A percentile compares a stretch with the other conserved stretches of the same genome.
These are phyloP conservation scores for Chaetothyriales sp. DNA, from an alignment of 2,329 filamentous ascomycete species.

Conservation along the genomic window DNA sequence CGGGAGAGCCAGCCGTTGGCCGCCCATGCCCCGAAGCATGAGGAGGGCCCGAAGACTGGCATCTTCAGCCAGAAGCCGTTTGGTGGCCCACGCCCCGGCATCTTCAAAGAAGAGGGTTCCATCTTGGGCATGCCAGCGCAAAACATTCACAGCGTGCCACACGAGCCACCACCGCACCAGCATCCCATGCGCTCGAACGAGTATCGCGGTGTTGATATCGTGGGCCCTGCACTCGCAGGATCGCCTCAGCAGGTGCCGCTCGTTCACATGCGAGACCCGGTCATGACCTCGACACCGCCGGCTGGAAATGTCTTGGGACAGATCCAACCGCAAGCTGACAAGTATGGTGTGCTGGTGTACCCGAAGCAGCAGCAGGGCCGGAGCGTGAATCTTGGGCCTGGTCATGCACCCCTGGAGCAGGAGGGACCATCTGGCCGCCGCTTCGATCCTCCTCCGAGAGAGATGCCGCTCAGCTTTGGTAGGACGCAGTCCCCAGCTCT, in stretches of 20 bases:
- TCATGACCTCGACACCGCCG: conserved; percentile 4
- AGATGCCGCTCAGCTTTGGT: conserved; percentile 2
- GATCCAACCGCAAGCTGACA: conserved; percentile 4
- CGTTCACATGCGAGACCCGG: conserved; percentile 5
- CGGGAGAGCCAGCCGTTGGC: conserved; percentile 6
- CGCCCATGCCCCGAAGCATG: background rate
- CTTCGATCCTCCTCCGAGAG: conserved; percentile 5
- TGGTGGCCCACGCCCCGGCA: conserved; percentile 30
- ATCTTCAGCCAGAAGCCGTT: conserved; percentile 21
- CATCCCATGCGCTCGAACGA: conserved; percentile 11
- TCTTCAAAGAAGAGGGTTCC: conserved; percentile 29
- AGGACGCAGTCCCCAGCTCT: conserved; percentile 6
- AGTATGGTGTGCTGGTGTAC: conserved; percentile 6
- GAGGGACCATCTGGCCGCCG: conserved; percentile 8
- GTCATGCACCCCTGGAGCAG: conserved; percentile 6
- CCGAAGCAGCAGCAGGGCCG: conserved; percentile 10
- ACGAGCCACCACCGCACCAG: conserved; percentile 20
- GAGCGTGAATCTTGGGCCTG: conserved; percentile 5
- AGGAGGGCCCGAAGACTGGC: conserved; percentile 18
- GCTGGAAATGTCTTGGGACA: conserved; percentile 3
- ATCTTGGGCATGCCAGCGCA: conserved; percentile 18
- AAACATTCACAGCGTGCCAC: conserved; percentile 20
- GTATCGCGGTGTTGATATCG: conserved; percentile 1
- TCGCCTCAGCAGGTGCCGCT: conserved; percentile 5
- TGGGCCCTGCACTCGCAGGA: conserved; percentile 2